Evolutionary conservation across 768 basidiomycete genomes (phyloP), one percentile per base, ranked within the genome.

Genomic region (Terana coerulea): DNA sequence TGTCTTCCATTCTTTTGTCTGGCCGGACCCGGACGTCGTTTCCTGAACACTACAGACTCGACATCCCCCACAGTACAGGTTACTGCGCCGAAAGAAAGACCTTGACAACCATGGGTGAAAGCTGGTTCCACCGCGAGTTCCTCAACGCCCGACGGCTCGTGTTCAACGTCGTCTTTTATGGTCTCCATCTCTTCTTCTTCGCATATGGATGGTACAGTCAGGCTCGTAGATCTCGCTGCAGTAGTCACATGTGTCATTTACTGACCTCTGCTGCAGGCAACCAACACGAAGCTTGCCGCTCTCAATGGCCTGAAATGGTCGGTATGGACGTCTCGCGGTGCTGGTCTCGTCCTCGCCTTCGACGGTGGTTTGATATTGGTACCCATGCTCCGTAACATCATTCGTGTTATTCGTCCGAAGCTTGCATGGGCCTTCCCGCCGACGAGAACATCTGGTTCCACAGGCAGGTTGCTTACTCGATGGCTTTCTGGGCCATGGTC

Each of bases 381-480:
- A 40, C 94, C 94, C 29, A 86, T 95, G 84, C 67, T 95, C 51
- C 88, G 93, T 63, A 95, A 95, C 66, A 71, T 91, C 63, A 82
- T 95, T 66, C 87, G 89, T 53, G 69, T 91, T 56, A 70, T 95
- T 57, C 86, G 94, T 30, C 94, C 93, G 17, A 80, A 75, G 58
- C 62, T 95, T 40, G 69, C 81, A n/a, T 87, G 88, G 81, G 70
- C 89, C 50, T 84, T 95, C 75, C 93, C 14, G 86, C 88, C 52
- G 94, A 98, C 67, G 93, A 95, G 73, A 91, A 91, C 59, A 87
- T 95, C 63, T 95, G 93, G 94, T 93, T 89, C 77, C 93, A 97
- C 68, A 76, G 91, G 51, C 92, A 95, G 64, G 89, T 95, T 37
- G 94, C 94, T 15, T 98, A 97, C 67, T 89, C 88, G 6, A 84